These are phyloP conservation scores for Cornus suecica DNA, from an alignment of 148 eudicot genomes.

Conservation along the genomic window DNA sequence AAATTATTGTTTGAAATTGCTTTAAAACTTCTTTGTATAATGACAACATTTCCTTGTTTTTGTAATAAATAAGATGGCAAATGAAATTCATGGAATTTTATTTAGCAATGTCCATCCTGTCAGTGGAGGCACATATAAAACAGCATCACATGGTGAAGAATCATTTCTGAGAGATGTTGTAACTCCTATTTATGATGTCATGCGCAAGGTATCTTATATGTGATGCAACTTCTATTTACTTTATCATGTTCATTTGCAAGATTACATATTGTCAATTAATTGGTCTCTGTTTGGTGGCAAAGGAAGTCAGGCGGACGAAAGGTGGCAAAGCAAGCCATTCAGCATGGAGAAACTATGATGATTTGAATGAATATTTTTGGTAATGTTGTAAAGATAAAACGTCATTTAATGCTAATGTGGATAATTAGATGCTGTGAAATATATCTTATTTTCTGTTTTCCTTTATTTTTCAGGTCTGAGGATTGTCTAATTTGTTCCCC, in stretches of 20 bases:
- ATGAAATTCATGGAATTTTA: conserved; percentile 55
- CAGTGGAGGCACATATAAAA: conserved; percentile 56
- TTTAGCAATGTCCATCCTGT: conserved; percentile 46
- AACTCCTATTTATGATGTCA: conserved; percentile 80
- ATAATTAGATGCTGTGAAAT: conserved; percentile 6
- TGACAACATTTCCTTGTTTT: background rate
- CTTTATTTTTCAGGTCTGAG: background rate
- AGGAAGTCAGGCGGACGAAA: conserved; percentile 82
- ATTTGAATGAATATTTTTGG: conserved; percentile 98
- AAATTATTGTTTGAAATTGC: conserved; percentile 10
- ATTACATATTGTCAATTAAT: conserved; percentile 3
- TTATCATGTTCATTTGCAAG: background rate
- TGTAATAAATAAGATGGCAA: conserved; percentile 60
- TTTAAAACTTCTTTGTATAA: background rate
- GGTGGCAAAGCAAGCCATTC: conserved; percentile 96
- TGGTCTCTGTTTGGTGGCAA: conserved; percentile 15
- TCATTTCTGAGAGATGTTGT: conserved; percentile 69
- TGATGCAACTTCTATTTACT: conserved; percentile 7
- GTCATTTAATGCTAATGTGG: background rate
- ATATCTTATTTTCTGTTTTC: background rate
- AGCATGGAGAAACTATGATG: conserved; percentile 98
- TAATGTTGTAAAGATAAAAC: conserved; percentile 26
- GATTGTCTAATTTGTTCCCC: background rate
- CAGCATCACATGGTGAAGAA: conserved; percentile 45
- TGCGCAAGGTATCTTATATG: conserved; percentile 53